A percentile compares a stretch with the other conserved stretches of the same genome.
phyloP scores from a whole-genome alignment of 2,329 filamentous ascomycete genomes.

The Drechslerella coelobrocha region DNA sequence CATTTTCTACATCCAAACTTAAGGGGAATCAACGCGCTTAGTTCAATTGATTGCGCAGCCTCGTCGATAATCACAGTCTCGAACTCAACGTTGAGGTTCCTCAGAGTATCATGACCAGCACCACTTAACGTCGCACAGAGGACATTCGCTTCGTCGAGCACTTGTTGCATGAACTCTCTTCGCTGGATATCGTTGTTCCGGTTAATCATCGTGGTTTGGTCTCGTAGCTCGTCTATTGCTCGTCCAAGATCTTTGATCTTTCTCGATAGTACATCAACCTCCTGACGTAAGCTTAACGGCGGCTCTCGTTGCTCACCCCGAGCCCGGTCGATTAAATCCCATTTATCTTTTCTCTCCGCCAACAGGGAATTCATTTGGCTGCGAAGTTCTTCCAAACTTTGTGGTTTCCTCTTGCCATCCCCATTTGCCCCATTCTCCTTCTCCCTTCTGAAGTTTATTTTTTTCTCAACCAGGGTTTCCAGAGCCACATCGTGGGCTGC shows the following conservation, averaged over 20 bases:
- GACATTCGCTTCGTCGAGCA: constrained; percentile 88
- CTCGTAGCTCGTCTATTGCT: constrained; percentile 85
- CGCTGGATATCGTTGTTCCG: constrained; percentile 86
- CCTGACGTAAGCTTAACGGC: constrained; percentile 67
- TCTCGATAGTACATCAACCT: constrained; percentile 78
- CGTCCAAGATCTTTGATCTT: constrained; percentile 73
- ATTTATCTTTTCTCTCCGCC: constrained; percentile 60
- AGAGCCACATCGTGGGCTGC: constrained; percentile 89
- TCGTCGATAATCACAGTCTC: constrained; percentile 99
- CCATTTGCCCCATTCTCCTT: constrained; percentile 59
- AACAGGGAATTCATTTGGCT: constrained; percentile 74
- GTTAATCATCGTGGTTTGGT: constrained; percentile 79
- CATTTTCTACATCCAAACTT: constrained; percentile 98
- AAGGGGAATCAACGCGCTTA: constrained; percentile 92
- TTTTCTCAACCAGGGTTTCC: constrained; percentile 79
- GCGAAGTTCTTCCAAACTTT: constrained; percentile 52
- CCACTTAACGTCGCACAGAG: constrained; percentile 95
- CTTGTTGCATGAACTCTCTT: constrained; percentile 84
- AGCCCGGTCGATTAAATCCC: constrained; percentile 67
- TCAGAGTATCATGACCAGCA: constrained; percentile 96
- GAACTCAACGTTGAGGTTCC: constrained; percentile 90
- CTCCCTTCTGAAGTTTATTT: constrained; percentile 65
- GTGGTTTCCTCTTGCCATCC: constrained; percentile 56
- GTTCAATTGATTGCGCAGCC: constrained; percentile 95
- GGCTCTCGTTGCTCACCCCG: constrained; percentile 63